These are phyloP conservation scores for Diophrys sp. DNA, from an alignment of 73 alveolate species.

Conservation along the genomic window DNA sequence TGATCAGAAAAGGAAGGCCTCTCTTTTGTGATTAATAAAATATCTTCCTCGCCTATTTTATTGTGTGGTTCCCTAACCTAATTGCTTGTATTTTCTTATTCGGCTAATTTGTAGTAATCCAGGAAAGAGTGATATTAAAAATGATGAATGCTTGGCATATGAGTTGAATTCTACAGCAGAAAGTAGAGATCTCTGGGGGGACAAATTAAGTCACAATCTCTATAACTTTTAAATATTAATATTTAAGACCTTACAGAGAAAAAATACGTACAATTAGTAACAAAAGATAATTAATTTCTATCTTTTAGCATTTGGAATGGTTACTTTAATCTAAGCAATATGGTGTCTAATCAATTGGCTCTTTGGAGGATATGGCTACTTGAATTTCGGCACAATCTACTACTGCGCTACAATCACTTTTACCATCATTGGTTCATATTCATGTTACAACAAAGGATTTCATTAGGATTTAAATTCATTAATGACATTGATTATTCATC, in stretches of 20 bases:
- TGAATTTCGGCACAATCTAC: background rate
- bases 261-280: background rate
- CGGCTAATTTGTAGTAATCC: background rate
- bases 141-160: no score
- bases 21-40: no score
- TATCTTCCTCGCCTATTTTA: background rate
- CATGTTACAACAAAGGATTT: background rate
- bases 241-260: no score
- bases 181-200: no score
- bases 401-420: no score
- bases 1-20: no score
- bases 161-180: no score
- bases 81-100: background rate
- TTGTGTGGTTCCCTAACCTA: background rate
- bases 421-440: background rate
- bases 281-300: background rate
- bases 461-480: no score
- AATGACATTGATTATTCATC: no score
- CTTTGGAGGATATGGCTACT: background rate
- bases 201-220: no score
- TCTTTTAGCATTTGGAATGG: background rate
- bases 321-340: background rate
- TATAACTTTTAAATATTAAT: no score
- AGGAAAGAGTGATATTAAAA: no score
- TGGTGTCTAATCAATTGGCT: background rate